Percentiles rank a stretch among this genome's conserved stretches.
Evolutionary conservation across 2,329 filamentous ascomycete genomes (phyloP).

Genomic region (Alternaria consortialis): DNA sequence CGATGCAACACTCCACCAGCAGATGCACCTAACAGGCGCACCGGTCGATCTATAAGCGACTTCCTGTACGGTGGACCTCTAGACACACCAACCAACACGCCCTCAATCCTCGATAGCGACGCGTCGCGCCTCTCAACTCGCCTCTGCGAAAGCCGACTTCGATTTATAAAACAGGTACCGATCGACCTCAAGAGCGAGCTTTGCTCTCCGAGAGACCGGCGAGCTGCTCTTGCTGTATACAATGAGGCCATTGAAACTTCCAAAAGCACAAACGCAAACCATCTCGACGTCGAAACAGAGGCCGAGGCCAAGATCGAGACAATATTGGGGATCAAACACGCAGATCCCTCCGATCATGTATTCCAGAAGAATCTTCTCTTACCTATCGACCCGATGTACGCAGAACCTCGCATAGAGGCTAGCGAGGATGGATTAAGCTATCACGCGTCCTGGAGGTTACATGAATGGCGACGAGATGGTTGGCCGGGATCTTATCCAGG

Average conservation of each 20-base stretch:
- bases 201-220: background rate
- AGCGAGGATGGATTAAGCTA: constrained; percentile 1
- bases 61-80: background rate
- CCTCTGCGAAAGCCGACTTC: background rate
- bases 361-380: constrained; percentile 13
- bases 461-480: constrained; percentile 27
- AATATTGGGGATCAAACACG: constrained; percentile 16
- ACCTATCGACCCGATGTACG: constrained; percentile 28
- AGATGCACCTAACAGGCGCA: background rate
- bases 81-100: background rate
- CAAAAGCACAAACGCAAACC: background rate
- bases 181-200: background rate
- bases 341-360: constrained; percentile 11
- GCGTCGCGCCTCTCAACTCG: background rate
- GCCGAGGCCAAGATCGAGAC: constrained; percentile 13
- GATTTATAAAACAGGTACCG: constrained; percentile 2
- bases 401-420: constrained; percentile 22
- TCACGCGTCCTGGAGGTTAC: constrained; percentile 15
- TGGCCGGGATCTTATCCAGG: constrained; percentile 22
- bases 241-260: background rate
- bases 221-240: background rate
- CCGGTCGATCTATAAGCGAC: background rate
- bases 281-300: constrained; percentile 13
- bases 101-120: background rate
- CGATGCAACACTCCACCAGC: background rate